phyloP scores from a whole-genome alignment of 345 rosid genomes.

The Murraya paniculata region DNA sequence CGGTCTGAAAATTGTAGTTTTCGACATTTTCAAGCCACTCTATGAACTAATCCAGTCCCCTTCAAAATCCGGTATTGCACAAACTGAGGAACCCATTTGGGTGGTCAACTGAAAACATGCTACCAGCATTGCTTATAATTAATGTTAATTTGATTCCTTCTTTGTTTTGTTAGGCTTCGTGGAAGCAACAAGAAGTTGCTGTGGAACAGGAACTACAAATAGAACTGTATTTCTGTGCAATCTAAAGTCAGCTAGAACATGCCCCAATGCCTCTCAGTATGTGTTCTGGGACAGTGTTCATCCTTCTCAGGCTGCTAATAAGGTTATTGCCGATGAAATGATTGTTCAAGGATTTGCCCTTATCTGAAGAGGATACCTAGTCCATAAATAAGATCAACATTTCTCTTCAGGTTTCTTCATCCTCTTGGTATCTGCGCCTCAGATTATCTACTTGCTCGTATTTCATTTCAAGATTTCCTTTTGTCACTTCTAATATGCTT shows the following conservation, averaged over 20 bases:
- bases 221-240: slow-evolving; percentile 75
- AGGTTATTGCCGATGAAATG: slow-evolving; percentile 69
- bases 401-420: neutral
- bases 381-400: neutral
- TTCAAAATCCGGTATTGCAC: slow-evolving; percentile 42
- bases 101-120: neutral
- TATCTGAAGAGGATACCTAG: slow-evolving; percentile 17
- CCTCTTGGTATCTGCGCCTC: neutral
- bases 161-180: slow-evolving; percentile 48
- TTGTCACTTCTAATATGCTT: no score
- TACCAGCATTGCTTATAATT: neutral
- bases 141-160: neutral
- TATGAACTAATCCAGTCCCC: slow-evolving; percentile 60
- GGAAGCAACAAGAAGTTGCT: slow-evolving; percentile 85
- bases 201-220: slow-evolving; percentile 84
- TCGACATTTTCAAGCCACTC: slow-evolving; percentile 81
- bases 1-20: slow-evolving; percentile 66
- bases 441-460: neutral
- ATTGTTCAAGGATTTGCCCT: slow-evolving; percentile 68
- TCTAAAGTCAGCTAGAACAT: slow-evolving; percentile 65
- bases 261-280: slow-evolving; percentile 73
- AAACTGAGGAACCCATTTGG: neutral
- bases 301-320: slow-evolving; percentile 88
- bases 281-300: slow-evolving; percentile 96
- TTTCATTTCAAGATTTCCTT: neutral